Evolutionary conservation across 306 rosid species (phyloP), one percentile per base, ranked within the genome.

Genomic region (Benincasa hispida): DNA sequence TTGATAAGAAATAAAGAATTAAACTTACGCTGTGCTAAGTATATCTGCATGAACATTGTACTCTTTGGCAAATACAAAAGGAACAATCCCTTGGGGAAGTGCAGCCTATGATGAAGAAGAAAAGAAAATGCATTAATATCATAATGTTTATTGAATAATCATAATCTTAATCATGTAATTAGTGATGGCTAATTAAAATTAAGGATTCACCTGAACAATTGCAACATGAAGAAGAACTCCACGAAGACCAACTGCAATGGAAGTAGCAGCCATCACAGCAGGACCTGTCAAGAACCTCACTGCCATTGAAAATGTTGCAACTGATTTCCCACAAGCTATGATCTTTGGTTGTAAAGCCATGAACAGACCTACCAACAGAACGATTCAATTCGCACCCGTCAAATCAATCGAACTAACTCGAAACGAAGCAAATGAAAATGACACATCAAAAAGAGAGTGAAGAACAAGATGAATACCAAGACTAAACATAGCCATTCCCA

Each of bases 401-500:
- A n/a, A 55, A 55, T 21, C 57, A 21, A 55, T 21, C 15, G 1
- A 56, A 56, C 61, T 22, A 56, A 11, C 61, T 34, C 32, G 27
- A 57, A 39, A 58, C 0, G 27, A 45, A 74, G 10, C 18, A 50
- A 30, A 67, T 67, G 74, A 67, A 66, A 32, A 58, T 19, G 22
- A n/a, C 10, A 62, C 1, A 39, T 39, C 39, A 35, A 4, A 63
- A 17, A 37, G 30, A 19, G 27, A 66, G 10, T 14, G 14, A 77
- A 11, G 1, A 8, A 17, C 21, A 7, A 30, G 53, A 41, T 22
- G 55, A 28, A 28, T 85, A 92, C 97, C 98, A 37, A 93, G 85
- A 80, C 98, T 91, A 83, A 93, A 93, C 98, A 93, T 91, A 54
- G 98, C 98, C 96, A 91, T 91, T 84, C 98, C 98, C 13, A 93